phyloP scores from a whole-genome alignment of 2,329 filamentous ascomycete genomes.

The Neonectria faginata region DNA sequence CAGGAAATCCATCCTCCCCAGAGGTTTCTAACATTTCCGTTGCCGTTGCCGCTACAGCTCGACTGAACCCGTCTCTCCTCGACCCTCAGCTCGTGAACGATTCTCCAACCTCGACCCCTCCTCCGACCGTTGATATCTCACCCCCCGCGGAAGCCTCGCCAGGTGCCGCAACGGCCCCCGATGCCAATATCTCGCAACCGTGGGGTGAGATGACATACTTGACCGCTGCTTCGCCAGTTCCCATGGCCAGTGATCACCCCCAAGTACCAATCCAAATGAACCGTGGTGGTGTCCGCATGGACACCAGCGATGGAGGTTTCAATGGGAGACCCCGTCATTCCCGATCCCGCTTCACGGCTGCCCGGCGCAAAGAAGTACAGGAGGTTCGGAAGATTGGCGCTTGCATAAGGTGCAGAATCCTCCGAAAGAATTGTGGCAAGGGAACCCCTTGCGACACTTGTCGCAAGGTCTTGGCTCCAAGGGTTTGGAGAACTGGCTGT shows the following conservation, averaged over 20 bases:
- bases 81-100: conserved; percentile 61
- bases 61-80: conserved; percentile 65
- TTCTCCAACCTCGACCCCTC: conserved; percentile 47
- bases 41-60: conserved; percentile 67
- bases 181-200: conserved; percentile 53
- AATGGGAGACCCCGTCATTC: conserved; percentile 65
- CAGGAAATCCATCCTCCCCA: conserved; percentile 51
- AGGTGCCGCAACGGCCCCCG: conserved; percentile 39
- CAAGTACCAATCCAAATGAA: conserved; percentile 50
- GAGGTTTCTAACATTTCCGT: conserved; percentile 65
- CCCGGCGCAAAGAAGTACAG: conserved; percentile 72
- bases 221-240: conserved; percentile 50
- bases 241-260: conserved; percentile 48
- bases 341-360: conserved; percentile 68
- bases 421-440: conserved; percentile 75
- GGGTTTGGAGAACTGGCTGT: conserved; percentile 74
- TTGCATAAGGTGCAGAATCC: conserved; percentile 73
- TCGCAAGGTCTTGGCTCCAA: conserved; percentile 70
- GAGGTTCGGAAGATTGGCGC: conserved; percentile 74
- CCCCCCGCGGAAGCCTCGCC: conserved; percentile 40
- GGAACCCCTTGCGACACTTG: conserved; percentile 73
- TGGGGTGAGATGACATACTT: conserved; percentile 68
- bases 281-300: conserved; percentile 66
- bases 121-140: conserved; percentile 42
- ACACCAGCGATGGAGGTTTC: conserved; percentile 56